These are phyloP conservation scores for Solanum phureja DNA, from an alignment of 257 asterid genomes.

Conservation along the genomic window DNA sequence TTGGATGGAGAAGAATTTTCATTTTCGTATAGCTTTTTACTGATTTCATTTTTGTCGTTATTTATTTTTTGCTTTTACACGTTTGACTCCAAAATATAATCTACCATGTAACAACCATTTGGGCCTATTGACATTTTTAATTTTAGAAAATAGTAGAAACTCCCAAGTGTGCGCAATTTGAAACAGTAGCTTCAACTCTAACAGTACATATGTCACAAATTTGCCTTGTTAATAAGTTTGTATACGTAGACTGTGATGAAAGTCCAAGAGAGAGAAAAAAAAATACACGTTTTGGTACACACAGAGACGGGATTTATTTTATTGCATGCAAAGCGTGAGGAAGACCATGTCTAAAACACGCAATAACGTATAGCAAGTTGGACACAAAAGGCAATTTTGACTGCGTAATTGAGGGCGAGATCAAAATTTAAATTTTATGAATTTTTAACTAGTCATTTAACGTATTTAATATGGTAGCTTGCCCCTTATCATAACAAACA, in stretches of 20 bases:
- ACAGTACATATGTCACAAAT: background rate
- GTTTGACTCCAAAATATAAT: background rate
- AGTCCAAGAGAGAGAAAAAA: background rate
- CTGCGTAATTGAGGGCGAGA: accelerated
- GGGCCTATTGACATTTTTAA: background rate
- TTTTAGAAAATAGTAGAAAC: background rate
- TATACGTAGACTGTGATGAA: background rate
- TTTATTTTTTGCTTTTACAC: background rate
- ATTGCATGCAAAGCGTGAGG: background rate
- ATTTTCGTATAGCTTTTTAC: background rate
- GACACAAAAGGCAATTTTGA: background rate
- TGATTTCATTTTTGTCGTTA: background rate
- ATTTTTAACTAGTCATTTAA: accelerated
- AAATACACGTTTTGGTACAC: background rate
- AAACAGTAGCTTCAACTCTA: background rate
- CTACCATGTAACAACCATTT: background rate
- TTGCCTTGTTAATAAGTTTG: background rate
- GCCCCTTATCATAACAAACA: background rate
- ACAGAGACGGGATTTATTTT: background rate
- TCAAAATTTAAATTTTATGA: background rate
- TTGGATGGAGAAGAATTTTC: too few relatives aligned
- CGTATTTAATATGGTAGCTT: background rate
- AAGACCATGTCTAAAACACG: background rate
- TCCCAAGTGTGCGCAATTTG: background rate
- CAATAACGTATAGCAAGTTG: background rate